phyloP scores from a whole-genome alignment of 1,139 yeast genomes.

The Kodamaea alishanica region DNA sequence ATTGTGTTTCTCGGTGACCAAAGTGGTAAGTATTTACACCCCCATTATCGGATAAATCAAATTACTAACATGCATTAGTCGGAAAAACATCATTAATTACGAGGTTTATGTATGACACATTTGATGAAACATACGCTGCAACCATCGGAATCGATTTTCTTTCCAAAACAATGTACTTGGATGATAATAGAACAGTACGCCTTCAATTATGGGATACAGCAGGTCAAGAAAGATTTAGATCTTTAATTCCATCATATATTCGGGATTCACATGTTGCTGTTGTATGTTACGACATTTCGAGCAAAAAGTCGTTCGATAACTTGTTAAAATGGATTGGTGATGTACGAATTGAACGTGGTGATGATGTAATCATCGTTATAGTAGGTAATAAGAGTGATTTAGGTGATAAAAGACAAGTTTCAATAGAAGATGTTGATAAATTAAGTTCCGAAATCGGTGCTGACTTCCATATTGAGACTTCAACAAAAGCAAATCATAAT shows the following conservation, averaged over 20 bases:
- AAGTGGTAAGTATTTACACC: constrained; percentile 51
- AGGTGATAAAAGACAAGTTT: constrained; percentile 46
- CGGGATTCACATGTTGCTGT: constrained; percentile 97
- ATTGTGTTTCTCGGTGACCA: constrained; percentile 97
- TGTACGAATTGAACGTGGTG: constrained; percentile 73
- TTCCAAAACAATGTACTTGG: constrained; percentile 68
- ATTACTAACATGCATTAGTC: constrained; percentile 38
- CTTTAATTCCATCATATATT: constrained; percentile 76
- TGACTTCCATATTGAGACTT: constrained; percentile 82
- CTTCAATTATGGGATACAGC: constrained; percentile 58
- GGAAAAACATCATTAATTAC: constrained; percentile 96
- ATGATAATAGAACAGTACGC: constrained; percentile 52
- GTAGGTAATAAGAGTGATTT: constrained; percentile 84
- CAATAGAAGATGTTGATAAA: constrained; percentile 74
- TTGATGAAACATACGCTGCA: constrained; percentile 92
- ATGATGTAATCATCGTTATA: constrained; percentile 57
- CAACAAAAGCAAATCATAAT: constrained; percentile 92
- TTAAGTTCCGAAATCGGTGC: constrained; percentile 56
- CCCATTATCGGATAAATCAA: not conserved
- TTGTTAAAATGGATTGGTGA: constrained; percentile 51
- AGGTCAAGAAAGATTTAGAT: constrained; percentile 59
- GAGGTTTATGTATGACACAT: constrained; percentile 97
- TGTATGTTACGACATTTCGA: constrained; percentile 90
- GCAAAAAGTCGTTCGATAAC: constrained; percentile 73
- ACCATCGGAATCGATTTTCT: constrained; percentile 95